These are phyloP conservation scores for Gaeumannomyces sp. DNA, from an alignment of 2,329 filamentous ascomycete genomes.

Conservation along the genomic window DNA sequence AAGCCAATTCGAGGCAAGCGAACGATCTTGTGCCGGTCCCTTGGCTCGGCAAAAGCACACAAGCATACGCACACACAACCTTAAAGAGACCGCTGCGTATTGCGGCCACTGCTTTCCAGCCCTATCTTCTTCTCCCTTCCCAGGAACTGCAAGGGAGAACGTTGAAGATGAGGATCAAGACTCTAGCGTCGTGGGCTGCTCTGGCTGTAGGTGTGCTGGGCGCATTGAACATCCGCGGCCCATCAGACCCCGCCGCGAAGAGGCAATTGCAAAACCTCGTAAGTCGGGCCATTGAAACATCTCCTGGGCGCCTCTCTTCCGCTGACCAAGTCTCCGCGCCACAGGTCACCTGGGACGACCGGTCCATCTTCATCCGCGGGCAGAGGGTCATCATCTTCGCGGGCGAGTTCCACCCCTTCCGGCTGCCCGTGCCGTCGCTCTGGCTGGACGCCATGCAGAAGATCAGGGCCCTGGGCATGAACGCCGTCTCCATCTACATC, in stretches of 20 bases:
- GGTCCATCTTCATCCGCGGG: conserved; percentile 64
- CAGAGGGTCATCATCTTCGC: conserved; percentile 66
- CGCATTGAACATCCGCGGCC: neutral
- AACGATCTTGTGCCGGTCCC: neutral
- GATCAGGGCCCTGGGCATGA: conserved; percentile 74
- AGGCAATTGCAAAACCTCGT: neutral
- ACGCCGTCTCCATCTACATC: conserved; percentile 71
- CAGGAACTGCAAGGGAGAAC: neutral
- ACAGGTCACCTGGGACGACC: conserved; percentile 61
- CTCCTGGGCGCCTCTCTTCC: neutral
- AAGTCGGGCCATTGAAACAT: neutral
- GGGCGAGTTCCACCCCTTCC: conserved; percentile 67
- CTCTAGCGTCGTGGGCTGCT: neutral
- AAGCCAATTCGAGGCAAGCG: neutral
- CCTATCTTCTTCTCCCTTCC: neutral
- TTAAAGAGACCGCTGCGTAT: neutral
- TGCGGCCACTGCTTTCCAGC: neutral
- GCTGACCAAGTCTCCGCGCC: neutral
- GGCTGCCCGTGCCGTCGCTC: conserved; percentile 38
- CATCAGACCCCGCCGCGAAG: neutral
- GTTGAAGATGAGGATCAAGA: neutral
- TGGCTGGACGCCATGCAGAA: conserved; percentile 58
- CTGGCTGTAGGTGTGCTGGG: neutral
- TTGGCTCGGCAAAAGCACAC: neutral
- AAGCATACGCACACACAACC: neutral